Conservation (phyloP, 306 rosid species). For the Astragalus glycyphyllos region DNA sequence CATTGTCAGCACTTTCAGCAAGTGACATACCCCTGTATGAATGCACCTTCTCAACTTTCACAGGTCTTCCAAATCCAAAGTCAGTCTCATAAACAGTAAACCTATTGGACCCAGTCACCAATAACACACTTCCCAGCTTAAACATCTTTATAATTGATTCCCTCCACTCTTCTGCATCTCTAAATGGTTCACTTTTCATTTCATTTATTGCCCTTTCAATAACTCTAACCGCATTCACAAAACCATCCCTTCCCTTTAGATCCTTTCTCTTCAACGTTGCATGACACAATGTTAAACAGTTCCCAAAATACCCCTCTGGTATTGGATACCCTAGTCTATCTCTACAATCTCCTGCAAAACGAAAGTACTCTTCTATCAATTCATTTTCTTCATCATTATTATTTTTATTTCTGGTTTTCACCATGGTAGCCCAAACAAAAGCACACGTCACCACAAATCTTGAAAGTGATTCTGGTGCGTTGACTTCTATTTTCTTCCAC, state of each 20-base stretch:
- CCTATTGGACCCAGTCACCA: slow-evolving; percentile 47
- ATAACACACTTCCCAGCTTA: slow-evolving; percentile 30
- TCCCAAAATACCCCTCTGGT: slow-evolving; percentile 47
- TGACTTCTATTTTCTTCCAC: slow-evolving; percentile 4
- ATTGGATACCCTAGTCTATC: slow-evolving; percentile 36
- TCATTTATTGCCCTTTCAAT: slow-evolving; percentile 32
- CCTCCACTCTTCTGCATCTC: slow-evolving; percentile 42
- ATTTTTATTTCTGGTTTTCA: slow-evolving; percentile 39
- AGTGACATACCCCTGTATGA: slow-evolving; percentile 41
- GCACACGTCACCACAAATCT: slow-evolving; percentile 48
- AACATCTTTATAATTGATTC: slow-evolving; percentile 34
- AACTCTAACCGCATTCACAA: slow-evolving; percentile 42
- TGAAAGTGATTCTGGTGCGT: slow-evolving; percentile 29
- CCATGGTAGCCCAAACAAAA: slow-evolving; percentile 39
- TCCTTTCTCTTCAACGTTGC: slow-evolving; percentile 43
- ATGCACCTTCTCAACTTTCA: slow-evolving; percentile 54
- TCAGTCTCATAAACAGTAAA: slow-evolving; percentile 49
- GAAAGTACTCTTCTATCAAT: slow-evolving; percentile 36
- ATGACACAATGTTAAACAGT: slow-evolving; percentile 41
- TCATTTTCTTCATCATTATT: background rate
- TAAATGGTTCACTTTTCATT: slow-evolving; percentile 37
- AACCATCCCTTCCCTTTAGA: slow-evolving; percentile 41
- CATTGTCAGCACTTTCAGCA: slow-evolving; percentile 42
- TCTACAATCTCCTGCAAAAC: slow-evolving; percentile 52
- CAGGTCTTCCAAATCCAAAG: slow-evolving; percentile 55